Evolutionary conservation across 2,329 filamentous ascomycete genomes (phyloP).

Genomic region (Xylariaceae sp.): DNA sequence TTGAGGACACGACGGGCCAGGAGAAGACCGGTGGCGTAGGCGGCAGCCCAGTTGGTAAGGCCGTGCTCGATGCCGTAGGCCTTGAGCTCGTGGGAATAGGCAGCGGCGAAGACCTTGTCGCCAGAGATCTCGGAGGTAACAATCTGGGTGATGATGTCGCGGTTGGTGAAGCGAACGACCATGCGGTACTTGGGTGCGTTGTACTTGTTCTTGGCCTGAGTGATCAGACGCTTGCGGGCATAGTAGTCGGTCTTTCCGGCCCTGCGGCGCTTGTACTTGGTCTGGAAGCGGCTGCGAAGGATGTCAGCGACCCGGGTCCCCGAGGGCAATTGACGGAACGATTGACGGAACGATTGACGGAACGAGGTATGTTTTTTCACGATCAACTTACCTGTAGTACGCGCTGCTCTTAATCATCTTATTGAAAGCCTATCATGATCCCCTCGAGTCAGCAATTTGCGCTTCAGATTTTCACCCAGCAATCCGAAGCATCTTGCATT

Average conservation of each 20-base stretch:
- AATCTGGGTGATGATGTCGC: constrained; percentile 98
- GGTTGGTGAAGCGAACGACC: constrained; percentile 99
- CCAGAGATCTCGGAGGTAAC: constrained; percentile 93
- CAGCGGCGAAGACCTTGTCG: constrained; percentile 93
- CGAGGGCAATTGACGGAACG: background rate
- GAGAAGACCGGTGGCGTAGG: constrained; percentile 95
- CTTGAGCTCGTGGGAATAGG: constrained; percentile 97
- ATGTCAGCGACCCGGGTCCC: constrained; percentile 28
- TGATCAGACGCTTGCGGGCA: constrained; percentile 98
- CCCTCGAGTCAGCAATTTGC: constrained; percentile 99
- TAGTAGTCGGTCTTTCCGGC: constrained; percentile 99
- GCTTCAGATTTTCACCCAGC: constrained; percentile 76
- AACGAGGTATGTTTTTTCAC: background rate
- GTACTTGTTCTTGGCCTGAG: constrained; percentile 99
- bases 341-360: too few relatives aligned
- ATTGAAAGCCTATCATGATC: constrained; percentile 73
- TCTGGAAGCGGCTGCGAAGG: constrained; percentile 85
- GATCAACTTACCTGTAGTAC: constrained; percentile 86
- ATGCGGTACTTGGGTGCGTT: constrained; percentile 99
- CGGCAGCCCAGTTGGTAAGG: constrained; percentile 99
- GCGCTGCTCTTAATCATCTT: constrained; percentile 97
- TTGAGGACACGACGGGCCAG: constrained; percentile 94
- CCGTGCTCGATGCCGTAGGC: constrained; percentile 97
- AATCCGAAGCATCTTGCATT: constrained; percentile 98
- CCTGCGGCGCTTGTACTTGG: constrained; percentile 98